These are phyloP conservation scores for Lumnitzera racemosa DNA, from an alignment of 345 rosid genomes.

Conservation along the genomic window DNA sequence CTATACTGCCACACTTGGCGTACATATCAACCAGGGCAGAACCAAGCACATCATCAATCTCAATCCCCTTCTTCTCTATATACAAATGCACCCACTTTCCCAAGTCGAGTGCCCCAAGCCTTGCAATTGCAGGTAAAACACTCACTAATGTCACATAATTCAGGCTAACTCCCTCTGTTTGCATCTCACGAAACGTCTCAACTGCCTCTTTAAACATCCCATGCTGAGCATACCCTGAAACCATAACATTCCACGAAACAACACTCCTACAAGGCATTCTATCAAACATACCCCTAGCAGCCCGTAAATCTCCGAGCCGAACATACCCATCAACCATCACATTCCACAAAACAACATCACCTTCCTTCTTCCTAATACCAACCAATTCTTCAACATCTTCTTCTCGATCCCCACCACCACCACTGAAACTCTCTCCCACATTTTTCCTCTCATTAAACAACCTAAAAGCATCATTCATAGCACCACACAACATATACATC, in stretches of 20 bases:
- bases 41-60: constrained; percentile 53
- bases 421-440: neutral
- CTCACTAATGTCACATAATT: constrained; percentile 66
- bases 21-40: constrained; percentile 77
- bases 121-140: constrained; percentile 52
- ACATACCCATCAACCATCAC: constrained; percentile 60
- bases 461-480: constrained; percentile 37
- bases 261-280: constrained; percentile 47
- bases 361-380: constrained; percentile 34
- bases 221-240: constrained; percentile 61
- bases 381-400: constrained; percentile 5
- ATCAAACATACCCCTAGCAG: constrained; percentile 38
- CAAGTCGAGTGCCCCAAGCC: constrained; percentile 44
- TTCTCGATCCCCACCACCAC: neutral
- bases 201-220: constrained; percentile 50
- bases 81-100: constrained; percentile 73
- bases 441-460: constrained; percentile 26
- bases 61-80: constrained; percentile 34
- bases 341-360: constrained; percentile 60
- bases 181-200: constrained; percentile 50
- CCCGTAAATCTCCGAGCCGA: constrained; percentile 39
- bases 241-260: constrained; percentile 67
- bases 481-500: constrained; percentile 56
- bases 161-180: constrained; percentile 29
- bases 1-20: constrained; percentile 60